Conservation (phyloP, 1,139 yeast species). For the Sugiyamaella pinicola region DNA sequence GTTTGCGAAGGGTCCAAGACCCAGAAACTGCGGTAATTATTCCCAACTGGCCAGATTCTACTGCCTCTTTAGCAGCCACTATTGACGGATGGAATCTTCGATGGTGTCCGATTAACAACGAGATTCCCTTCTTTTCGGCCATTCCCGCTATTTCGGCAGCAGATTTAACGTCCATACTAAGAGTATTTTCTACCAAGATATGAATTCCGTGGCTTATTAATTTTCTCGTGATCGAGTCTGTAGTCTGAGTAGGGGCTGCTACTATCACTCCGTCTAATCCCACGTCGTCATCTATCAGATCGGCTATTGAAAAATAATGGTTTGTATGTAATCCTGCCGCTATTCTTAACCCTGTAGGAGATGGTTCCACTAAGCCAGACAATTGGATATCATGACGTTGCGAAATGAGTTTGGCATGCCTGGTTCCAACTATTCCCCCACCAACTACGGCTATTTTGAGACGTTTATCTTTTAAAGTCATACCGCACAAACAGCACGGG, state of each 20-base stretch:
- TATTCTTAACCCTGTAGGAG: constrained; percentile 13
- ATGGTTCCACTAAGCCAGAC: constrained; percentile 12
- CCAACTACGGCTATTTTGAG: constrained; percentile 14
- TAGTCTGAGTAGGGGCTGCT: constrained; percentile 11
- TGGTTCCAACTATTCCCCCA: constrained; percentile 15
- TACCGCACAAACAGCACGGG: background rate
- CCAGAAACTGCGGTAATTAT: constrained; percentile 17
- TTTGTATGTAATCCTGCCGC: constrained; percentile 7
- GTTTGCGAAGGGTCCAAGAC: constrained; percentile 18
- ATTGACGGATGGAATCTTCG: constrained; percentile 17
- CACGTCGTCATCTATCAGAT: background rate
- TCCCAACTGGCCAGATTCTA: constrained; percentile 12
- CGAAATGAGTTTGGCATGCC: constrained; percentile 12
- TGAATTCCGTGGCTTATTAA: constrained; percentile 7
- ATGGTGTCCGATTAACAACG: constrained; percentile 13
- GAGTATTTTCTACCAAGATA: constrained; percentile 12
- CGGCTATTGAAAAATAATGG: constrained; percentile 8
- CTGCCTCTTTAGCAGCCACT: constrained; percentile 13
- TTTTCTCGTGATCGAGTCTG: constrained; percentile 6
- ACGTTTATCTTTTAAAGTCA: constrained; percentile 13
- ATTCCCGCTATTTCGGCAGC: constrained; percentile 5
- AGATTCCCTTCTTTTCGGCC: constrained; percentile 7
- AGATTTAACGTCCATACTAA: constrained; percentile 9
- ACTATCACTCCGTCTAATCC: constrained; percentile 11
- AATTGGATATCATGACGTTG: constrained; percentile 4